Conservation (phyloP, 495 filamentous ascomycete species). For the Aspergillus avenaceus region DNA sequence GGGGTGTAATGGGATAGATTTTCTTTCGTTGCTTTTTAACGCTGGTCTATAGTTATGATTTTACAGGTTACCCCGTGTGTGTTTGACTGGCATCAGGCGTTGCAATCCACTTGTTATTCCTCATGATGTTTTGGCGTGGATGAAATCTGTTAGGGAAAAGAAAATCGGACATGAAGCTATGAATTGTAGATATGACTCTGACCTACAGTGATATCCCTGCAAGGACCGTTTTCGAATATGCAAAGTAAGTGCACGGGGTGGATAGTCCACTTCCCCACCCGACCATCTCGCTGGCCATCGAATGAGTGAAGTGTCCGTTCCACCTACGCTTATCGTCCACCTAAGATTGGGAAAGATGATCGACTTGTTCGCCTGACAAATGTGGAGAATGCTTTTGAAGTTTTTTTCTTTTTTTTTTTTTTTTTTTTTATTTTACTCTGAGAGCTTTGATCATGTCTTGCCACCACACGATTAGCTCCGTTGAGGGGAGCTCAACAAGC, state of each 20-base stretch:
- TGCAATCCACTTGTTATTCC: not conserved
- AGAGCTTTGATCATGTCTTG: not conserved
- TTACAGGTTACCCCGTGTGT: slow-evolving; percentile 15
- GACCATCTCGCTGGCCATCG: not conserved
- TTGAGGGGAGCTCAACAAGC: too few relatives aligned
- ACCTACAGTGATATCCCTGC: not conserved
- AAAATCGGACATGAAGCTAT: slow-evolving; percentile 5
- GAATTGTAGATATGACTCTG: not conserved
- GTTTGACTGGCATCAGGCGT: slow-evolving; percentile 13
- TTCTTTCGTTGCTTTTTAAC: slow-evolving; percentile 6
- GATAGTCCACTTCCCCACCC: not conserved
- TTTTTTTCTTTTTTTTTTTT: not conserved
- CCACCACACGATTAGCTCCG: too few relatives aligned
- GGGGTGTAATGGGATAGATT: slow-evolving; percentile 19
- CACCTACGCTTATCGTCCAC: slow-evolving; percentile 1
- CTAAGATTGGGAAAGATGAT: not conserved
- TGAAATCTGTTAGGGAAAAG: not conserved
- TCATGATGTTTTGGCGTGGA: not conserved
- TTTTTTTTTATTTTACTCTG: not conserved
- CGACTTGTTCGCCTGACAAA: slow-evolving; percentile 1
- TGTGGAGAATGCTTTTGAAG: not conserved
- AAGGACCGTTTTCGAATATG: not conserved
- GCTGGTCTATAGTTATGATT: slow-evolving; percentile 12
- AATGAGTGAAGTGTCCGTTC: slow-evolving; percentile 3
- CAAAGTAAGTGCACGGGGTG: not conserved